These are phyloP conservation scores for Cadophora sp. DNA, from an alignment of 2,329 filamentous ascomycete genomes.

Conservation along the genomic window DNA sequence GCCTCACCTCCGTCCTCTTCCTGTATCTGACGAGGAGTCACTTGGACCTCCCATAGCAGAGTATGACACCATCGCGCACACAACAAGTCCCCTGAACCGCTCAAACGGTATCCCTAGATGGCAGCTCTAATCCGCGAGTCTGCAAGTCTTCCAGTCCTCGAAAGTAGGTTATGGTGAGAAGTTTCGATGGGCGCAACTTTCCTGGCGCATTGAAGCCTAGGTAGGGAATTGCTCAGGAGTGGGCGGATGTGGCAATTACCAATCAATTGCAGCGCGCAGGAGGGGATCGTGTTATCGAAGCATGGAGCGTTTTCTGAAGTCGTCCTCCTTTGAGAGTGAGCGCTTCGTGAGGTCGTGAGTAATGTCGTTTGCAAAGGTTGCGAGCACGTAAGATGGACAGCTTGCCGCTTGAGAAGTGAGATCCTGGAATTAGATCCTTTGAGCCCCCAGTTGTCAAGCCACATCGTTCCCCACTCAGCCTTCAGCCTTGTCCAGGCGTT, in stretches of 20 bases:
- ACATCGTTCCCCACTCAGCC: conserved; percentile 16
- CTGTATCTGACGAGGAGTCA: conserved; percentile 37
- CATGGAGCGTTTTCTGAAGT: neutral
- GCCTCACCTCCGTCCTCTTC: conserved; percentile 39
- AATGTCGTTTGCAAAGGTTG: neutral
- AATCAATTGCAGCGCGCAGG: neutral
- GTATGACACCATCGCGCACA: conserved; percentile 40
- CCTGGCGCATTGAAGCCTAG: conserved; percentile 11
- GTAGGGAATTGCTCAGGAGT: neutral
- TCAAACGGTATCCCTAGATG: neutral
- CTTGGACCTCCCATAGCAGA: conserved; percentile 37
- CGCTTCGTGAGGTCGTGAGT: neutral
- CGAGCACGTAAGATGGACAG: conserved; percentile 6
- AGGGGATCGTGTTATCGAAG: neutral
- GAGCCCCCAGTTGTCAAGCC: conserved; percentile 2
- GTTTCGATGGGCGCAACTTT: neutral
- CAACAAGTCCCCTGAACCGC: neutral
- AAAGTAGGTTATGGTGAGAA: conserved; percentile 7
- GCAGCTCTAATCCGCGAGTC: neutral
- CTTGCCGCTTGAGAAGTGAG: conserved; percentile 10
- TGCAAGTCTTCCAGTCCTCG: neutral
- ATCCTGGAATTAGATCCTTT: neutral
- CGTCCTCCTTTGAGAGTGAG: neutral
- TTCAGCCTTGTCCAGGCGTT: conserved; percentile 16
- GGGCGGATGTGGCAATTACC: neutral